Conservation (phyloP, 2,329 filamentous ascomycete genomes). For the Hymenoscyphus salicellus region DNA sequence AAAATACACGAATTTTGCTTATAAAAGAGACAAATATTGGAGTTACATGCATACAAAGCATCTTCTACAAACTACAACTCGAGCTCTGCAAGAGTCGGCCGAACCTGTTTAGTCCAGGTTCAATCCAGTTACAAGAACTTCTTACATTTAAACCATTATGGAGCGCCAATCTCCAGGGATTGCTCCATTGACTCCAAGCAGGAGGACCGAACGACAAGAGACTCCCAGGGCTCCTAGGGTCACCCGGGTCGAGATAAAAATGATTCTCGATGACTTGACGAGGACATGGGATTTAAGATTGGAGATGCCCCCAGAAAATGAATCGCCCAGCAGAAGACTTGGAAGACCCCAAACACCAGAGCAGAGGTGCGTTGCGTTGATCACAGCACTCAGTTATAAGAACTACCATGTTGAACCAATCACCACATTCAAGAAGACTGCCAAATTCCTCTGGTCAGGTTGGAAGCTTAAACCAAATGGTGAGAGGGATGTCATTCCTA, state of each 20-base stretch:
- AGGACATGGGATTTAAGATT: constrained; percentile 14
- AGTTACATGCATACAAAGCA: too few relatives aligned
- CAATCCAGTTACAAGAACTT: neutral
- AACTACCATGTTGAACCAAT: neutral
- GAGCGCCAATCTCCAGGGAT: neutral
- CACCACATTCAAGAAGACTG: constrained; percentile 9
- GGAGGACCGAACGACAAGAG: neutral
- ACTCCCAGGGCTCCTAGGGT: neutral
- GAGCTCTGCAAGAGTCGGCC: neutral
- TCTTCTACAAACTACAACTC: too few relatives aligned
- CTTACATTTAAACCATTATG: neutral
- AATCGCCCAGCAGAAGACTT: constrained; percentile 9
- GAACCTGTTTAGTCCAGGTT: neutral
- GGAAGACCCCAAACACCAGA: neutral
- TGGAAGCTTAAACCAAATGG: constrained; percentile 19
- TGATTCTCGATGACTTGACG: constrained; percentile 11
- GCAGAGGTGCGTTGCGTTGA: constrained; percentile 10
- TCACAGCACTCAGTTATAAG: constrained; percentile 12
- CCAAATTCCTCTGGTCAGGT: neutral
- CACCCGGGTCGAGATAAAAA: neutral
- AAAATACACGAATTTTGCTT: neutral
- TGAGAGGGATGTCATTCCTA: constrained; percentile 17
- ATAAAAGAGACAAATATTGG: neutral
- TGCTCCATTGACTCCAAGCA: neutral
- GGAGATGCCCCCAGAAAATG: neutral